phyloP scores from a whole-genome alignment of 768 basidiomycete species.

The Kwoniella bestiolae region DNA sequence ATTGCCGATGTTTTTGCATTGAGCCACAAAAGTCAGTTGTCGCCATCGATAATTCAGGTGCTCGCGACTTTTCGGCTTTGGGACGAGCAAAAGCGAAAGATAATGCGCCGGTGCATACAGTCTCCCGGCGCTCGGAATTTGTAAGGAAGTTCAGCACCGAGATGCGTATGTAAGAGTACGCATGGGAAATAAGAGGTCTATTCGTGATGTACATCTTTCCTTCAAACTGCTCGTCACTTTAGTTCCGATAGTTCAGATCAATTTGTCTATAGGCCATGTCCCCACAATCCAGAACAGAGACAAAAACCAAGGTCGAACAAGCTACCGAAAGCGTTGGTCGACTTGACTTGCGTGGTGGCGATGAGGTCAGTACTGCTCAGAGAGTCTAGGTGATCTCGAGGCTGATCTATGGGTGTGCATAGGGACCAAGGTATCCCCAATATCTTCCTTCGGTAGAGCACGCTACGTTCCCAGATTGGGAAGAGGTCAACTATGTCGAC shows the following conservation, averaged over 20 bases:
- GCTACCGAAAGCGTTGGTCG: neutral
- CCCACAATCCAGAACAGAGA: neutral
- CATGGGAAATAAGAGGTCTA: too few relatives aligned
- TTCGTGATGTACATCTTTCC: neutral
- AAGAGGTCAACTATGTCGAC: conserved; percentile 7
- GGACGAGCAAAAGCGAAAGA: too few relatives aligned
- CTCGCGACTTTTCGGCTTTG: neutral
- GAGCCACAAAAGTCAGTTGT: neutral
- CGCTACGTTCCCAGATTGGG: conserved; percentile 31
- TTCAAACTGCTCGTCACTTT: too few relatives aligned
- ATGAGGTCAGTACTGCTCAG: neutral
- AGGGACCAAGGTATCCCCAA: conserved; percentile 23
- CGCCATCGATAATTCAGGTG: neutral
- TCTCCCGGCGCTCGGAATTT: too few relatives aligned
- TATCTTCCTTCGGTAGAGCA: conserved; percentile 29
- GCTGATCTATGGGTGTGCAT: neutral
- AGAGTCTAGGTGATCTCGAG: neutral
- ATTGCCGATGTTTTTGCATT: neutral
- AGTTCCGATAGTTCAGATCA: too few relatives aligned
- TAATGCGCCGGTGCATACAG: too few relatives aligned
- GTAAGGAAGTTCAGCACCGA: too few relatives aligned
- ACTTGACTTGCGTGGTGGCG: neutral
- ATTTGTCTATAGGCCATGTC: neutral
- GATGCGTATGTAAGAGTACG: too few relatives aligned
- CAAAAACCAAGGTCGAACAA: neutral